Evolutionary conservation across 805 yeast species (phyloP).

Genomic region (Candida saitoana): DNA sequence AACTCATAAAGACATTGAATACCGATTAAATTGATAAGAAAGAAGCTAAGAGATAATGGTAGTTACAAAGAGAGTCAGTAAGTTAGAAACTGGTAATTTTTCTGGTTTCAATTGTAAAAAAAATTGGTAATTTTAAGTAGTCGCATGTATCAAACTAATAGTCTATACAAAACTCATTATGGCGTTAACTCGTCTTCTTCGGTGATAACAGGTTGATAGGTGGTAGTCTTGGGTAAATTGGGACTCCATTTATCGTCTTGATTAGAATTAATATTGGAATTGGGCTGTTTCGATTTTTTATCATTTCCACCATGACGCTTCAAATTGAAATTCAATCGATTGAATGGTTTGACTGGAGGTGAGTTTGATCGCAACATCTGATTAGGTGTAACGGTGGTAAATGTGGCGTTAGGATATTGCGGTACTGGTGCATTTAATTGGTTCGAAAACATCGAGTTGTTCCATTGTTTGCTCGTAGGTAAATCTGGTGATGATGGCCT

Average conservation of each 20-base stretch:
- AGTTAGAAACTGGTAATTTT: too few species aligned
- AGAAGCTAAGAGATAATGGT: constrained; percentile 4
- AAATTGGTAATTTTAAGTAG: too few species aligned
- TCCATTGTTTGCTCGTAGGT: constrained; percentile 5
- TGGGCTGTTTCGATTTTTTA: constrained; percentile 1
- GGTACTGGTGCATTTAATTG: constrained; percentile 1
- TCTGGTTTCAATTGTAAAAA: too few species aligned
- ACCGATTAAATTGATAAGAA: neutral
- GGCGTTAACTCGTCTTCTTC: constrained; percentile 11
- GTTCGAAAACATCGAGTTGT: constrained; percentile 4
- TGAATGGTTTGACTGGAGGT: constrained; percentile 3
- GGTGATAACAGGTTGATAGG: constrained; percentile 12
- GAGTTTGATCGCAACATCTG: constrained; percentile 3
- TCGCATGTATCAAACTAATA: neutral
- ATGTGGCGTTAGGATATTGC: neutral
- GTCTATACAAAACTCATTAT: neutral
- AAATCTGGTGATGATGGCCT: constrained; percentile 8
- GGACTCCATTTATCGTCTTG: neutral
- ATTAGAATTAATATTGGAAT: neutral
- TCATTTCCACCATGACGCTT: neutral
- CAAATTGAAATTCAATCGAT: neutral
- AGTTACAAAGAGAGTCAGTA: too few species aligned
- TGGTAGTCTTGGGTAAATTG: constrained; percentile 4
- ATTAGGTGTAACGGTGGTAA: neutral
- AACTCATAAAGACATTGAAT: neutral